Base-by-base conservation (phyloP, 257 asterid genomes). In the Cordia subcordata region DNA sequence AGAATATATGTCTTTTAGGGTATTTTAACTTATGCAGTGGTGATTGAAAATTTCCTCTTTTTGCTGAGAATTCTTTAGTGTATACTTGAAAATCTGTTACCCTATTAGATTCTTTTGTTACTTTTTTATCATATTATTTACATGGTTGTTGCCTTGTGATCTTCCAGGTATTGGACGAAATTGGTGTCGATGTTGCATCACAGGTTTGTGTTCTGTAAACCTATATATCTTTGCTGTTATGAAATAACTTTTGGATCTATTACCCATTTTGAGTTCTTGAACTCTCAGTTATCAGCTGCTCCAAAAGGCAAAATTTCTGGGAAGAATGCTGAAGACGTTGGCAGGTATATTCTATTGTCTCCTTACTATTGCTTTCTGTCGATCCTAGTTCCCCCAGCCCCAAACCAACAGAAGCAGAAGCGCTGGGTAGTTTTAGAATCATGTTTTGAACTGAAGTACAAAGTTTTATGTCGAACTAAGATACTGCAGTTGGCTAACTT, bases 161-260 rank as follows among this genome's bases (percentile, higher is more conserved):
- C 63, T 65, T 57, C 15, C 83, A 91, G 98, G 97, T 92, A 69
- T 85, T 92, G 58, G 99, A 92, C 50, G 99, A 92, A 72, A 92
- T 92, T 50, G 96, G 99, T 45, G 85, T 88, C 8, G 96, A 81
- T 49, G 80, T 92, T 66, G 96, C 94, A 61, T 92, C 99, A 45
- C 99, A 92, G 99, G 99, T 92, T 70, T 21, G 74, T 67, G 17
- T 56, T 56, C 68, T 33, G 8, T 0, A 53, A 63, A 39, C 51
- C 42, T 33, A 4, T 13, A 38, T 21, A 12, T 53, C 19, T 54
- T 63, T 54, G 19, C 18, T 72, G 4, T 32, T 19, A 6, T 62
- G 19, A 5, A 46, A 58, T 17, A 18, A 18, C 16, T 27, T 1
- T 27, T 42, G 15, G 1, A 42, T 42, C 46, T 37, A 53, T 10